Conservation (phyloP, 1,139 yeast genomes). For the Oligophagozyma castellii region DNA sequence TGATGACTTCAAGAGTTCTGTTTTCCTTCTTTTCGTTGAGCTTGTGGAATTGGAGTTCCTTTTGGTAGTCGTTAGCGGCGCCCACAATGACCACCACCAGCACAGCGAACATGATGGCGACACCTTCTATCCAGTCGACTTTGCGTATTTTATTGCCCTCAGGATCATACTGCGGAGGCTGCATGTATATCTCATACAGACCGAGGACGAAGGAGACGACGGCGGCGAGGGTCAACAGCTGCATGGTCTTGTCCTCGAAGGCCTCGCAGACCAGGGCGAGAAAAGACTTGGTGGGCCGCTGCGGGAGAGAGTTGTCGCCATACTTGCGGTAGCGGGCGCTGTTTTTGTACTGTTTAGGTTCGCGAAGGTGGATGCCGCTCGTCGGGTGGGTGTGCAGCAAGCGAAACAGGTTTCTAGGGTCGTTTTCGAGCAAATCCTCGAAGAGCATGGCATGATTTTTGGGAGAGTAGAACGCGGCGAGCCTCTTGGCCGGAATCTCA, state of each 20-base stretch:
- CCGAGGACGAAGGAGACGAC: constrained; percentile 82
- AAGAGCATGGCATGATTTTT: no score
- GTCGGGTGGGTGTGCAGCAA: constrained; percentile 29
- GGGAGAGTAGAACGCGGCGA: no score
- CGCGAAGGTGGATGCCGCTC: constrained; percentile 32
- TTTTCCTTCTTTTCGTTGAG: constrained; percentile 82
- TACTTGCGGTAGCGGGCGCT: constrained; percentile 31
- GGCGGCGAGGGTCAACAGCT: constrained; percentile 76
- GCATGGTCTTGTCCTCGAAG: constrained; percentile 79
- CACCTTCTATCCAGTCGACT: constrained; percentile 98
- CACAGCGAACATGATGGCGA: constrained; percentile 88
- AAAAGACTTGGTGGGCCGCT: constrained; percentile 52
- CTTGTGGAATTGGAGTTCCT: constrained; percentile 83
- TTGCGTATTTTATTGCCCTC: constrained; percentile 64
- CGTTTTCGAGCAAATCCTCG: constrained; percentile 14
- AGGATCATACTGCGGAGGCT: constrained; percentile 60
- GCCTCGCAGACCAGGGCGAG: constrained; percentile 66
- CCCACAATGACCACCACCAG: constrained; percentile 85
- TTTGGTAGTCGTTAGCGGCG: constrained; percentile 89
- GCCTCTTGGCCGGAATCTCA: no score
- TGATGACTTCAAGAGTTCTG: constrained; percentile 59
- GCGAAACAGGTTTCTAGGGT: constrained; percentile 13
- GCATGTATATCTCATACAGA: constrained; percentile 81
- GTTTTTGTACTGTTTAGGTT: constrained; percentile 6
- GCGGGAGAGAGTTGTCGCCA: constrained; percentile 64